Base-by-base conservation (phyloP, 495 filamentous ascomycete species). In the Stereocaulon alpinum region DNA sequence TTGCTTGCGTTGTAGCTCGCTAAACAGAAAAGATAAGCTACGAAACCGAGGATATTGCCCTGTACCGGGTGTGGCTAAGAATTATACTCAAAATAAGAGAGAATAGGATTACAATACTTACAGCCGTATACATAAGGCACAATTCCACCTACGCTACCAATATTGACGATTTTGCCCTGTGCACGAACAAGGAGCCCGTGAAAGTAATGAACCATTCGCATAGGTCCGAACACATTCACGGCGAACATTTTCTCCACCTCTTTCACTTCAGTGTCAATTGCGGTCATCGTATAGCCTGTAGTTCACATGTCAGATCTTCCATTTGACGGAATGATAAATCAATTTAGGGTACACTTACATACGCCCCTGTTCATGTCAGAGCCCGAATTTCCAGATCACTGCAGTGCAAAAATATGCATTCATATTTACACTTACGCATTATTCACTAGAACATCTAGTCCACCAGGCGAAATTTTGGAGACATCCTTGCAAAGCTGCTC, bases 201-300 rank as follows among this genome's bases (percentile, higher is more conserved):
- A 30, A 72, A 72, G 14, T 61, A 32, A n/a, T 64, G 66, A 0
- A 72, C 64, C 70, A 70, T 70, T 15, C 67, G 54, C 70, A 72
- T 72, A 0, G 70, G 68, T 0, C 70, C 70, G 53, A 72, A 69
- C 11, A 72, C 60, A 37, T 72, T 72, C n/a, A 72, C 68, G 2
- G 37, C 63, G 40, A 68, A 72, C 70, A 72, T 72, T 12, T 58
- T 56, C 42, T 70, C 42, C 0, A 69, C 66, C 0, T 34, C 34
- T 2, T 2, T 7, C 6, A 70, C 58, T 17, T 72, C 67, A 0
- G 69, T 69, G 52, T 72, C 70, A 2, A 62, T 63, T 0, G 66
- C 67, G 2, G 70, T 59, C 70, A 72, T 72, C 0, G 67, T 71
- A 42, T 72, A 72, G 15, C 30, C 18, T 20, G 18, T 22, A 48